Evolutionary conservation across 176 grass and related monocot genomes (phyloP), one percentile per base, ranked within the genome.

Genomic region (Eragrostis nindensis): DNA sequence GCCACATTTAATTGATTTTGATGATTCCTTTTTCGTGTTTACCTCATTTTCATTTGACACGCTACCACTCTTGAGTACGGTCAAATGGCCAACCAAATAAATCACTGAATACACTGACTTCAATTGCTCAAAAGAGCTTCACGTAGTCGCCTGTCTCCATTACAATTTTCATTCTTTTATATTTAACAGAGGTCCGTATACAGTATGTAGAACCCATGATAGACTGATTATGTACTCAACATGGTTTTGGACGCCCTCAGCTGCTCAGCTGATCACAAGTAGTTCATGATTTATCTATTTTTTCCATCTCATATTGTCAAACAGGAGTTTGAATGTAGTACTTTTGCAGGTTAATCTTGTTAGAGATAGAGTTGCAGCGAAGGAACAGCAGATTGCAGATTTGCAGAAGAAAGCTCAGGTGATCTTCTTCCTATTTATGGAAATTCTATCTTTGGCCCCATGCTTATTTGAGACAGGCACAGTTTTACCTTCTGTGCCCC

Each of bases 401-500:
- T 76, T 92, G 79, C 84, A 83, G 67, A 94, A 87, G 87, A 92
- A 81, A 84, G 87, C 81, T 82, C 92, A 85, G 89, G 92, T 94
- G 59, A 83, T 41, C 6, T 82, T 8, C 18, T 11, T 69, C 71
- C 2, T 92, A 72, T 75, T 67, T 46, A 50, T 54, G 8, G 82
- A 39, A 11, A 70, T 54, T 52, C 27, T 41, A 41, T 78, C 22
- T 42, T 62, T 21, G 48, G 29, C 12, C 30, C 15, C 44, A 26
- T 72, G 75, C 17, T 55, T 59, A 29, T 57, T 62, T 64, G 25
- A 81, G 40, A 18, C 61, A 29, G 38, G 18, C 29, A n/a, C 2
- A 60, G 25, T 47, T 71, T 78, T n/a, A 40, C 14, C 32, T 56
- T 70, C 49, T 55, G 19, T 15, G 1, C 36, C 22, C 53, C 65